Evolutionary conservation across 768 basidiomycete species (phyloP).

Genomic region (Termitomyces sp.): DNA sequence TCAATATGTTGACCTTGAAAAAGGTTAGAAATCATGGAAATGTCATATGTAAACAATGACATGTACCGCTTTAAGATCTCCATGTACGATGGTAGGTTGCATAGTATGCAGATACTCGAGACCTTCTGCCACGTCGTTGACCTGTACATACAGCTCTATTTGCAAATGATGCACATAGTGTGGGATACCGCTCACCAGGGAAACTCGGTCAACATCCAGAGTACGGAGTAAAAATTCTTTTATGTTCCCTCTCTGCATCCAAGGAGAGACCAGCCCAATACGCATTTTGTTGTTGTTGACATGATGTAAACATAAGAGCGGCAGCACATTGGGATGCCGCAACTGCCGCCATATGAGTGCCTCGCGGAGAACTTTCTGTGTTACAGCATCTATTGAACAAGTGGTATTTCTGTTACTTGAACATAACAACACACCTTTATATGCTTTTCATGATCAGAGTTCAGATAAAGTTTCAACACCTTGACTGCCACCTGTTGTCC

Average conservation of each 20-base stretch:
- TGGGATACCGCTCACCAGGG: background rate
- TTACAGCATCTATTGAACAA: too few relatives aligned
- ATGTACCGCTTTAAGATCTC: too few relatives aligned
- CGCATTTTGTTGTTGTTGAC: background rate
- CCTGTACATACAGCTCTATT: background rate
- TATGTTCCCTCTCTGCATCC: background rate
- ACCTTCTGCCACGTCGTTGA: background rate
- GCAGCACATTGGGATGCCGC: background rate
- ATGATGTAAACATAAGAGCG: background rate
- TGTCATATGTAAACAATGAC: too few relatives aligned
- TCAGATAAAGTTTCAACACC: background rate
- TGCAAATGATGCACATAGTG: too few relatives aligned
- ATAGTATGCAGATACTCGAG: too few relatives aligned
- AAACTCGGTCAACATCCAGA: background rate
- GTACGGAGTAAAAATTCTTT: background rate
- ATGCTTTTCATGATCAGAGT: background rate
- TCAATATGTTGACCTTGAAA: background rate
- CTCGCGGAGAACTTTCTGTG: background rate
- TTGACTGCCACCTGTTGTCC: background rate
- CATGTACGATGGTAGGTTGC: too few relatives aligned
- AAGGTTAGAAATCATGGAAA: too few relatives aligned
- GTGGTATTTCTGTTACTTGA: too few relatives aligned
- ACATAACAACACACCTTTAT: background rate
- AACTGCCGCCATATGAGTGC: background rate
- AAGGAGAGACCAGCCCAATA: background rate